These are phyloP conservation scores for Cladosporium sp. DNA, from an alignment of 2,329 filamentous ascomycete genomes.

Conservation along the genomic window DNA sequence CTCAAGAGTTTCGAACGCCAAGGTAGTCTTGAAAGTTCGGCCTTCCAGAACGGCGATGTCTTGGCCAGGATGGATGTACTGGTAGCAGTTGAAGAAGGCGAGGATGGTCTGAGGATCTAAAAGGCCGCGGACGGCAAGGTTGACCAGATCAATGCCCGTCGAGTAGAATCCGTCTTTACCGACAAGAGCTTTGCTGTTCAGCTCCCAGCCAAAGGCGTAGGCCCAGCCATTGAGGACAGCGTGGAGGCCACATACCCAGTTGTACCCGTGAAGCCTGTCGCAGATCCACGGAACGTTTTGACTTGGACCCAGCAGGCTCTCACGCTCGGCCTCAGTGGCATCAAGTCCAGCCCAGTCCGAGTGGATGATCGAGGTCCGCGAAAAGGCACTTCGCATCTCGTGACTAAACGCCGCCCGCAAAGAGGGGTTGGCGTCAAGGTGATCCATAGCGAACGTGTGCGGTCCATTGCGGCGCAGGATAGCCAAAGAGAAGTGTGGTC, in stretches of 20 bases:
- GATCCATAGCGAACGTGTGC: neutral
- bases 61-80: neutral
- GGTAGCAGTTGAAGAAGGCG: slow-evolving; percentile 9
- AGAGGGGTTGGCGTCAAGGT: neutral
- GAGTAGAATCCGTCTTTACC: slow-evolving; percentile 2
- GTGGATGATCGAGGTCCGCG: neutral
- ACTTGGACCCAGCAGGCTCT: neutral
- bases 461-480: neutral
- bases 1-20: neutral
- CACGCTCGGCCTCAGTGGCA: neutral
- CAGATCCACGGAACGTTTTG: neutral
- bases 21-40: neutral
- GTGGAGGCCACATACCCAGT: slow-evolving; percentile 2
- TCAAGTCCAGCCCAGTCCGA: neutral
- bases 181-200: neutral
- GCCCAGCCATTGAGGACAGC: slow-evolving; percentile 4
- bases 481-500: neutral
- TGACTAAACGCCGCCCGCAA: neutral
- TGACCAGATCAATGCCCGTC: neutral
- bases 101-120: neutral
- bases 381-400: neutral
- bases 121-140: neutral
- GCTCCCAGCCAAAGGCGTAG: neutral
- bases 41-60: neutral
- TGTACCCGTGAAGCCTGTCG: neutral